These are phyloP conservation scores for Mycena filopes DNA, from an alignment of 768 basidiomycete species.

Conservation along the genomic window DNA sequence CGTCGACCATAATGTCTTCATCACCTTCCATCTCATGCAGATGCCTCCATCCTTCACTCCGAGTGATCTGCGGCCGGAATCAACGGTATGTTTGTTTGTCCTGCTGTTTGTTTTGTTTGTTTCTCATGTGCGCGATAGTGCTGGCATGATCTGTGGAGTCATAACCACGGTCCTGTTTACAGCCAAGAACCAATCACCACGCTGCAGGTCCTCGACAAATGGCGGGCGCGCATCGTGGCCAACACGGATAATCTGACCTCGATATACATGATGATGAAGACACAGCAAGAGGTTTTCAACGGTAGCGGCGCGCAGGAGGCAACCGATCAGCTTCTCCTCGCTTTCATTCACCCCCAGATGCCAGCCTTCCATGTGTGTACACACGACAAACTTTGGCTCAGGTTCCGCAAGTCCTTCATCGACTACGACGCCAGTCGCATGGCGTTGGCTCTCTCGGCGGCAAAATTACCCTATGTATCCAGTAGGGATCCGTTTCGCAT, in stretches of 20 bases:
- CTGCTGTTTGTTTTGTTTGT: neutral
- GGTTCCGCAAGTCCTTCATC: neutral
- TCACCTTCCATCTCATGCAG: constrained; percentile 1
- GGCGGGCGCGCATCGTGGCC: neutral
- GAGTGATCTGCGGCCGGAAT: neutral
- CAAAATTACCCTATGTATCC: neutral
- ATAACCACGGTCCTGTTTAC: constrained; percentile 6
- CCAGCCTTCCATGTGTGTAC: neutral
- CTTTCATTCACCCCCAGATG: neutral
- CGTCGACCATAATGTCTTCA: neutral
- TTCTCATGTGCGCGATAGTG: neutral
- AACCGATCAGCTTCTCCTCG: neutral
- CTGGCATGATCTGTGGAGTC: neutral
- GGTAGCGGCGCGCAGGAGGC: neutral
- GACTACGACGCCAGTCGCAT: neutral
- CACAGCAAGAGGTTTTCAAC: neutral
- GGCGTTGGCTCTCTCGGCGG: neutral
- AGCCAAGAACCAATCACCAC: constrained; percentile 2
- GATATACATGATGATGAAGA: neutral
- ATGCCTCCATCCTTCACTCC: neutral
- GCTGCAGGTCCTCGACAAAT: neutral
- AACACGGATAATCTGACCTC: neutral
- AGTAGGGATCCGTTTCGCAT: neutral
- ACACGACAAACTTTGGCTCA: neutral
- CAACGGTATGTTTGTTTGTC: neutral